Base-by-base conservation (phyloP, 371 early-diverging fungal genomes). In the Nematocida displodere region DNA sequence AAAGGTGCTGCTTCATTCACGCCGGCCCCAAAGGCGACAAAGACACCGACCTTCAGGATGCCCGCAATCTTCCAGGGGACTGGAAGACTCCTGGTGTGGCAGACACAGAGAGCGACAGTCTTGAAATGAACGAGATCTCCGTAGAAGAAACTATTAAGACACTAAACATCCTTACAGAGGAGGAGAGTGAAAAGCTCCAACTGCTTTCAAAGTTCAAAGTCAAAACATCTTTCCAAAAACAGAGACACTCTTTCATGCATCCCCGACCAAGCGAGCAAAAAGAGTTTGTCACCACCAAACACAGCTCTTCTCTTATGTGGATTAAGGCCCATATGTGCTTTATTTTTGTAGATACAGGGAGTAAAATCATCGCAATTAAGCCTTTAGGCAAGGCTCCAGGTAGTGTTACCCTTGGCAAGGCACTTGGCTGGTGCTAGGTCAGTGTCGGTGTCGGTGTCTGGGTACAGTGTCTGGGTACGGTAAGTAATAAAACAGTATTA, bases 1-100 rank as follows among this genome's bases (percentile, higher is more conserved):
- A 84, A 77, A 85, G 89, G 36, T 89, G 89, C 78, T 88, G 88
- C 78, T 89, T 89, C 78, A 86, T 88, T 53, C 89, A 89, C 76
- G 76, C 79, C 39, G 78, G 75, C 0, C 75, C 75, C 0, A 56
- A 44, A 37, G 54, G 61, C 2, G 75, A 58, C 24, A 53, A 5
- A 1, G 46, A 71, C 46, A 59, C 75, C 0, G 75, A 71, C 48
- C 39, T 58, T 28, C 75, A 71, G 42, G 75, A 71, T 34, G 75
- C 75, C 2, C 31, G 75, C 2, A 71, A 71, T 52, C 8, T 71
- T 15, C 75, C 75, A 1, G 75, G 75, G 4, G 75, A 71, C 61
- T 71, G 75, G 75, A 71, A 71, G 52, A 33, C 63, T 11, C 75
- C 75, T 11, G 75, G 75, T 7, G 28, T 62, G 7, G n/a, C 22